Evolutionary conservation across 345 rosid genomes (phyloP).

Genomic region (Syzygium jambos): DNA sequence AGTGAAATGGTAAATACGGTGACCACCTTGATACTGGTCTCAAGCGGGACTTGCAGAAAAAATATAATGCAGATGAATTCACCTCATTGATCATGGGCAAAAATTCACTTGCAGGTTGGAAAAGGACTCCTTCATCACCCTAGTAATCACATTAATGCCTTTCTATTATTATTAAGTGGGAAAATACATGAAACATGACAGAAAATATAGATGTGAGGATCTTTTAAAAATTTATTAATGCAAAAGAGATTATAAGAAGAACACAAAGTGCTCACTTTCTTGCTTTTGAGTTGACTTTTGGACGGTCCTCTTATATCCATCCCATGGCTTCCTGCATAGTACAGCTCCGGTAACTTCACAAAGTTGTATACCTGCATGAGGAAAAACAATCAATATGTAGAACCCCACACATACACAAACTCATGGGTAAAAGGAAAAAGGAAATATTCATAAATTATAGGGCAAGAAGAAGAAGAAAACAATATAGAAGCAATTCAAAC

Average conservation of each 20-base stretch:
- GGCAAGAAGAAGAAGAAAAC: not conserved
- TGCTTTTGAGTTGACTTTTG: slow-evolving; percentile 24
- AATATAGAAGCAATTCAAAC: not conserved
- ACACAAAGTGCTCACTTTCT: slow-evolving; percentile 23
- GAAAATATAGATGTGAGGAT: not conserved
- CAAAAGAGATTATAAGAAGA: not conserved
- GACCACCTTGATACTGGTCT: not conserved
- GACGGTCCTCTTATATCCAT: slow-evolving; percentile 96
- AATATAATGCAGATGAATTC: not conserved
- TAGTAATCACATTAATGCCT: slow-evolving; percentile 3
- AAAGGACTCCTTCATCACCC: slow-evolving; percentile 40
- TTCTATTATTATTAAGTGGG: not conserved
- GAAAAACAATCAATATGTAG: not conserved
- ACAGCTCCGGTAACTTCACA: slow-evolving; percentile 68
- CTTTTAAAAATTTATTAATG: not conserved
- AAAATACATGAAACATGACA: not conserved
- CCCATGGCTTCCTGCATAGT: slow-evolving; percentile 99
- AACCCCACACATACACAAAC: not conserved
- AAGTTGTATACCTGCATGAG: slow-evolving; percentile 61
- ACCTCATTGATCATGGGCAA: slow-evolving; percentile 77
- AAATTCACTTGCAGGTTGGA: slow-evolving; percentile 80
- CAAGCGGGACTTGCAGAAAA: not conserved
- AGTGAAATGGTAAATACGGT: not conserved
- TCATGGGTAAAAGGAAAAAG: not conserved
- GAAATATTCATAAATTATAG: not conserved